phyloP scores from a whole-genome alignment of 352 stramenopile species.

The Nothophytophthora sp. region DNA sequence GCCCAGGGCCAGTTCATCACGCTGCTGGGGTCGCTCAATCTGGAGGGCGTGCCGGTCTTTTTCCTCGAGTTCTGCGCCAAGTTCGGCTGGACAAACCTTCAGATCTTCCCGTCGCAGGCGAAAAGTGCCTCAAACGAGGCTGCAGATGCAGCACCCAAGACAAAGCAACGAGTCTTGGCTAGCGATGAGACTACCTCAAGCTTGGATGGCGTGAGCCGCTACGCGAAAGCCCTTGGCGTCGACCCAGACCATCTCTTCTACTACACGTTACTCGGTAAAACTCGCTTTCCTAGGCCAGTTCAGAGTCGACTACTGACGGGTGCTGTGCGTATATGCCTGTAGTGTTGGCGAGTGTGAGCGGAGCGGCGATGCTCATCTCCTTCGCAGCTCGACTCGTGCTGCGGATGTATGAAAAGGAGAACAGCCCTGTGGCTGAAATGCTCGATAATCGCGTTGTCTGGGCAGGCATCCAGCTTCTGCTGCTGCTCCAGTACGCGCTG shows the following conservation, averaged over 20 bases:
- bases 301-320: background rate
- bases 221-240: conserved; percentile 37
- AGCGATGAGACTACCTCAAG: conserved; percentile 9
- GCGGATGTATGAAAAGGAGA: conserved; percentile 17
- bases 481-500: conserved; percentile 47
- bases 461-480: conserved; percentile 36
- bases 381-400: conserved; percentile 27
- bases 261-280: conserved; percentile 40
- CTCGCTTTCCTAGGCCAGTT: too few species aligned
- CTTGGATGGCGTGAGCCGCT: conserved; percentile 37
- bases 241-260: conserved; percentile 46
- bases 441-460: conserved; percentile 48
- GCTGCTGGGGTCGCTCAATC: conserved; percentile 39
- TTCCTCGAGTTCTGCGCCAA: conserved; percentile 48
- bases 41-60: conserved; percentile 42
- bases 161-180: conserved; percentile 7
- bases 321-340: background rate
- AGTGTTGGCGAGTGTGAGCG: conserved; percentile 25
- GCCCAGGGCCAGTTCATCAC: conserved; percentile 56
- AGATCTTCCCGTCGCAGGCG: conserved; percentile 30
- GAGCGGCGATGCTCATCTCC: conserved; percentile 32
- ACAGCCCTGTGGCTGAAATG: conserved; percentile 9
- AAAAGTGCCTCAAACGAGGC: background rate
- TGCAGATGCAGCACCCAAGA: background rate
- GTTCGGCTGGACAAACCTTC: conserved; percentile 59